phyloP scores from a whole-genome alignment of 75 land plant genomes.

The Pinus taeda region DNA sequence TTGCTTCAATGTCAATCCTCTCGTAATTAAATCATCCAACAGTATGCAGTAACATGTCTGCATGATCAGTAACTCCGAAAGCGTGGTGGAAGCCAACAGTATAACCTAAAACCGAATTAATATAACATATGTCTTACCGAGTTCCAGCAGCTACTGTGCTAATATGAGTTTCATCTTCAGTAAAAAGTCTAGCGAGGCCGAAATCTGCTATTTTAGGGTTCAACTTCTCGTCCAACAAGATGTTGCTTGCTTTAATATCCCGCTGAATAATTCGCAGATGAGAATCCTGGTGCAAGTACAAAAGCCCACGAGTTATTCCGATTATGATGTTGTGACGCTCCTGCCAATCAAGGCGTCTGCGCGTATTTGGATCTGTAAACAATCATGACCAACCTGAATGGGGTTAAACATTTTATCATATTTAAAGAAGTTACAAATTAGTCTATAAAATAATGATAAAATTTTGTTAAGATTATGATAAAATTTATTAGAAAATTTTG shows the following conservation, averaged over 20 bases:
- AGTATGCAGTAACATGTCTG: too few species aligned
- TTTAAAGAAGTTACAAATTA: too few species aligned
- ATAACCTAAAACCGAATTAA: too few species aligned
- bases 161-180: constrained; percentile 20
- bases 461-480: too few species aligned
- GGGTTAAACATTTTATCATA: too few species aligned
- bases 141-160: constrained; percentile 24
- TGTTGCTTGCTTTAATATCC: constrained; percentile 24
- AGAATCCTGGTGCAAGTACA: constrained; percentile 8
- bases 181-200: constrained; percentile 21
- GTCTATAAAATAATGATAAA: too few species aligned
- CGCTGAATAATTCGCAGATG: constrained; percentile 8
- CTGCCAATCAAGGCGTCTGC: neutral
- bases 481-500: too few species aligned
- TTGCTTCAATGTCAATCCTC: too few species aligned
- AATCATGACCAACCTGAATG: too few species aligned
- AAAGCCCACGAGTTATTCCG: constrained; percentile 1
- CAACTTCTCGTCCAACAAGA: constrained; percentile 19
- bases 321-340: constrained; percentile 4
- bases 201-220: constrained; percentile 28
- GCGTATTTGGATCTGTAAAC: neutral
- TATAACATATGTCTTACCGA: neutral
- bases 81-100: too few species aligned
- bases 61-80: too few species aligned
- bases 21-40: too few species aligned